Conservation (phyloP, 306 rosid species). For the Cucumis cinereus region DNA sequence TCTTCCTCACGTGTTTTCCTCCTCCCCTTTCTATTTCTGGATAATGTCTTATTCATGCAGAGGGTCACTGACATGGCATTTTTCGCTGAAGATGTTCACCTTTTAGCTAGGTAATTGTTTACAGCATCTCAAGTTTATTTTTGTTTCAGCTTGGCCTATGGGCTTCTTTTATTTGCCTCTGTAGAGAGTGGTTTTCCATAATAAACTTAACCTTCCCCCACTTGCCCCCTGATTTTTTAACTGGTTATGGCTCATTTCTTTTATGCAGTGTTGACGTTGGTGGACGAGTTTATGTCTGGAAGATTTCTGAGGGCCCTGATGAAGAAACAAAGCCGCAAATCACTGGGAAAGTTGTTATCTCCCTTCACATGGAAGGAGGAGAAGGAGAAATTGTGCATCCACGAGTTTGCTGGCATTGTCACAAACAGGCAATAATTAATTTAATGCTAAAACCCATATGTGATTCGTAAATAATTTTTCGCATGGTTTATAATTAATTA, state of each 20-base stretch:
- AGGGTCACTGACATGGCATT: constrained; percentile 99
- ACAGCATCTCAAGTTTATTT: constrained; percentile 4
- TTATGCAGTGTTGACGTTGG: constrained; percentile 75
- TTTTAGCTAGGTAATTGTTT: constrained; percentile 73
- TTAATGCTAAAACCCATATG: background rate
- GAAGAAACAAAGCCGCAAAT: constrained; percentile 84
- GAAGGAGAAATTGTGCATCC: constrained; percentile 77
- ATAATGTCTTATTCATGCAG: constrained; percentile 31
- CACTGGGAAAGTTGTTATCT: constrained; percentile 62
- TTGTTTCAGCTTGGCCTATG: background rate
- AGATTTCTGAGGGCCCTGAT: constrained; percentile 90
- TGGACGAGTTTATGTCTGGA: constrained; percentile 89
- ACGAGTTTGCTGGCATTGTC: constrained; percentile 95
- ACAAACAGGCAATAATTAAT: constrained; percentile 62
- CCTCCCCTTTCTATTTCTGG: background rate
- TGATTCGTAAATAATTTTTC: background rate
- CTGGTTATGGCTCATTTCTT: constrained; percentile 18
- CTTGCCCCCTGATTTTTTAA: background rate
- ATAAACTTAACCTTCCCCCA: background rate
- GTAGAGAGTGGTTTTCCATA: background rate
- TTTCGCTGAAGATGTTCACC: constrained; percentile 99
- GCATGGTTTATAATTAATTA: background rate
- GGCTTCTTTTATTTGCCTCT: background rate
- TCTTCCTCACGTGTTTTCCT: background rate
- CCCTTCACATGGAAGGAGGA: constrained; percentile 66